Evolutionary conservation across 768 basidiomycete genomes (phyloP), one percentile per base, ranked within the genome.

Genomic region (Psilocybe subaeruginosa): DNA sequence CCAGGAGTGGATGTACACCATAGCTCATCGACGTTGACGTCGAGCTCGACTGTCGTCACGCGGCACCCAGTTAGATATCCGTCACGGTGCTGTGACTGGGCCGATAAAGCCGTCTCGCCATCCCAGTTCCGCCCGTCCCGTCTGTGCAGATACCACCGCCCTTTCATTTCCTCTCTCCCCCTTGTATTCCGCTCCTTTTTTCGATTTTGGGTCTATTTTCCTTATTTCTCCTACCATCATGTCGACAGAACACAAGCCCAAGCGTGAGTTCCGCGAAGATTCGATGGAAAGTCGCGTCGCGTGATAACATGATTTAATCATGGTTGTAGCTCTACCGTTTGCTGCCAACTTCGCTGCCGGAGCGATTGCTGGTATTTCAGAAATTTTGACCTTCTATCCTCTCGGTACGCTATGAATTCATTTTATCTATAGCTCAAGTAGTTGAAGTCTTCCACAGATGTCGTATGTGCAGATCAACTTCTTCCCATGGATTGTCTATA

Each of bases 1-100:
- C 93, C 93, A 95, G 76, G 88, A 90, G 66, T 85, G 82, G 80
- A 95, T 91, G 82, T 92, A 95, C 67, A 93, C 92, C 92, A 93
- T 92, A 69, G 82, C 81, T 77, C 80, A 80, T 83, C 72, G 77
- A 76, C 70, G 70, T 64, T 60, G 56, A 60, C 63, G 69, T 61
- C 68, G 60, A 62, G 57, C 31, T 51, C 57, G 31, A 59, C 52
- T 54, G 60, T 49, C 54, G 67, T 68, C 62, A 69, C 67, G 49
- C 53, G 17, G 53, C 53, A 54, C 43, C 30, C 16, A 45, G 41
- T 56, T 27, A 17, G 29, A 12, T 29, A 29, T 56, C 33, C 5
- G 41, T 56, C 54, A 31, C 54, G 14, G 23, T 14, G 3, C 12
- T 46, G 58, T 59, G 58, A 59, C 59, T 54, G 45, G 6, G 49